These are phyloP conservation scores for Leccinum cinnamomeum DNA, from an alignment of 1,284 basidiomycete species.

Conservation along the genomic window DNA sequence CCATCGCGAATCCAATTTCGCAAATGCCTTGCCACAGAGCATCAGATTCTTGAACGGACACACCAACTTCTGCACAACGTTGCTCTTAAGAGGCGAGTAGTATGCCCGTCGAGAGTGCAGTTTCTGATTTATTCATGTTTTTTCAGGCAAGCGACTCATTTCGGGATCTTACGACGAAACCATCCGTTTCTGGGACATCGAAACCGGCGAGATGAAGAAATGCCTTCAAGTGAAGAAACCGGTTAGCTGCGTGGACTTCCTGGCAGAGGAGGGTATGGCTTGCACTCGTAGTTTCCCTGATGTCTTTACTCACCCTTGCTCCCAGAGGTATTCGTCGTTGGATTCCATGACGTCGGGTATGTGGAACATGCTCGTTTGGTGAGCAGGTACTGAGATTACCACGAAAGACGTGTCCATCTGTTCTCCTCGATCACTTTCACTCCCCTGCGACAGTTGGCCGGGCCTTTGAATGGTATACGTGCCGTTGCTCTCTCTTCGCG, in stretches of 20 bases:
- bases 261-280: conserved; percentile 69
- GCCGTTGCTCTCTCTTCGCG: conserved; percentile 85
- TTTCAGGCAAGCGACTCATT: conserved; percentile 68
- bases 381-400: conserved; percentile 7
- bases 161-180: conserved; percentile 91
- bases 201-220: conserved; percentile 78
- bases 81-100: conserved; percentile 64
- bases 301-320: conserved; percentile 6
- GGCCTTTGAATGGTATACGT: conserved; percentile 78
- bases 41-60: conserved; percentile 81
- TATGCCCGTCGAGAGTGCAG: background rate
- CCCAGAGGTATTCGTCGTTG: conserved; percentile 84
- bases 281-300: background rate
- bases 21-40: conserved; percentile 70
- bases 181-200: conserved; percentile 85
- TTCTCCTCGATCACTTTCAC: conserved; percentile 80
- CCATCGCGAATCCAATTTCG: conserved; percentile 86
- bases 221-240: conserved; percentile 82
- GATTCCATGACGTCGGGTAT: conserved; percentile 89
- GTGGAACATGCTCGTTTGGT: conserved; percentile 27
- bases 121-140: background rate
- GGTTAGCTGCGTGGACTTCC: conserved; percentile 87
- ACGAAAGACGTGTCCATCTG: conserved; percentile 69
- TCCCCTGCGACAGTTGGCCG: conserved; percentile 80
- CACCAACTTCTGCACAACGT: conserved; percentile 84